These are phyloP conservation scores for Plantago coronopus DNA, from an alignment of 305 asterid genomes.

Conservation along the genomic window DNA sequence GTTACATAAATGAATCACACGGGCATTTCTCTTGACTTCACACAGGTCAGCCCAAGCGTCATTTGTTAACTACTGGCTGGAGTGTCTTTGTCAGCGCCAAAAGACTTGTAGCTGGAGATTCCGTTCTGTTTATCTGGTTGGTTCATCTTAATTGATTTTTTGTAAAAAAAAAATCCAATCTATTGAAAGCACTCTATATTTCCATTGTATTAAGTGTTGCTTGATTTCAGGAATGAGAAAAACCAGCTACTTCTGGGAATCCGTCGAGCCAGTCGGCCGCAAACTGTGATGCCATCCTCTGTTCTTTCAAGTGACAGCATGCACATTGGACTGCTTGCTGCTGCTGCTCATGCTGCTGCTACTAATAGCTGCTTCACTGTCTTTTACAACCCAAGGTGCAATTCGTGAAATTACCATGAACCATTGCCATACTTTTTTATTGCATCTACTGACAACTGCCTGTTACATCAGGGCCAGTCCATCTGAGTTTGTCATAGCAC, in stretches of 20 bases:
- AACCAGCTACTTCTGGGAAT: slow-evolving; percentile 93
- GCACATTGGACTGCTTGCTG: slow-evolving; percentile 98
- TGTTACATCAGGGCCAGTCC: slow-evolving; percentile 77
- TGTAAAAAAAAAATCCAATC: neutral
- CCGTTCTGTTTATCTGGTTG: slow-evolving; percentile 90
- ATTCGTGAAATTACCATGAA: slow-evolving; percentile 11
- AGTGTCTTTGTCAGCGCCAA: slow-evolving; percentile 97
- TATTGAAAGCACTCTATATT: slow-evolving; percentile 9
- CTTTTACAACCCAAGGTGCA: slow-evolving; percentile 82
- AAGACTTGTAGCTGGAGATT: slow-evolving; percentile 92
- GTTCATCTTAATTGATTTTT: slow-evolving; percentile 1
- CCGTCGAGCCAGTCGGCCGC: slow-evolving; percentile 83
- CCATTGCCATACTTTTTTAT: slow-evolving; percentile 2
- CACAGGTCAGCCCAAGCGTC: slow-evolving; percentile 97
- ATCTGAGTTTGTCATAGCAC: slow-evolving; percentile 87
- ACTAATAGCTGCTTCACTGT: slow-evolving; percentile 95
- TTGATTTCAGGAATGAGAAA: slow-evolving; percentile 72
- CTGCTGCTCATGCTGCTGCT: slow-evolving; percentile 99
- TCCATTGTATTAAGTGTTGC: neutral
- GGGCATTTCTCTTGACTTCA: slow-evolving; percentile 8
- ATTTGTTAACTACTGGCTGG: slow-evolving; percentile 97
- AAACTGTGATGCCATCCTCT: slow-evolving; percentile 95
- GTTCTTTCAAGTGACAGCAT: slow-evolving; percentile 95
- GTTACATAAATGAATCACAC: slow-evolving; percentile 7
- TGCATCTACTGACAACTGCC: slow-evolving; percentile 24